Conservation (phyloP, 345 rosid species). For the Lenwebbia sp. region DNA sequence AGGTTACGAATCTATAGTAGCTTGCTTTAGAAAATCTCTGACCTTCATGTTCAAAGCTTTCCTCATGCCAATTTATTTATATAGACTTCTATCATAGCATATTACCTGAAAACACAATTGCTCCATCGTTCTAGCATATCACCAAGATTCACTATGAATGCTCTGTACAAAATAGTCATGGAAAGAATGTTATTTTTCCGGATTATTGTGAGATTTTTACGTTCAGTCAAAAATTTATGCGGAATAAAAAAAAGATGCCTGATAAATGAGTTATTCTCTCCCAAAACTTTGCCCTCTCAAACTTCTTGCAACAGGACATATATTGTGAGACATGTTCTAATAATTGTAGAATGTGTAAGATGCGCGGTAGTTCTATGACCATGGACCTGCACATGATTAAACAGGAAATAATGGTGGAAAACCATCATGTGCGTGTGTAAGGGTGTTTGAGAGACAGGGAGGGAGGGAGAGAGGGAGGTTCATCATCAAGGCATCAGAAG, state of each 20-base stretch:
- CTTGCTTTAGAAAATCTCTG: neutral
- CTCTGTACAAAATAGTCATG: slow-evolving; percentile 24
- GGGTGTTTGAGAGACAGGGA: neutral
- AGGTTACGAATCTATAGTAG: neutral
- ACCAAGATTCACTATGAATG: slow-evolving; percentile 78
- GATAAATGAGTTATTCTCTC: neutral
- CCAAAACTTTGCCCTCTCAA: neutral
- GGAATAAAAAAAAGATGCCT: neutral
- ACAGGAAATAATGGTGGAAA: neutral
- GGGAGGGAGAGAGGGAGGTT: neutral
- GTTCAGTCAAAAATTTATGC: neutral
- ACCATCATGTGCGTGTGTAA: neutral
- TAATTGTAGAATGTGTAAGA: neutral
- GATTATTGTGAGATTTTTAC: neutral
- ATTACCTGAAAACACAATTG: slow-evolving; percentile 81
- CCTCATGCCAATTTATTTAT: neutral
- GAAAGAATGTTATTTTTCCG: neutral
- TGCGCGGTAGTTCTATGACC: too few species aligned
- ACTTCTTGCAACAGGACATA: neutral
- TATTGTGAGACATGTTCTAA: neutral
- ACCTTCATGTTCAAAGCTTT: neutral
- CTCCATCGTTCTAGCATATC: slow-evolving; percentile 97
- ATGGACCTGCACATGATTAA: neutral
- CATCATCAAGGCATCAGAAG: neutral
- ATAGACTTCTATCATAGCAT: neutral